Base-by-base conservation (phyloP, 2,329 filamentous ascomycete species). In the Neofusicoccum laricinum region DNA sequence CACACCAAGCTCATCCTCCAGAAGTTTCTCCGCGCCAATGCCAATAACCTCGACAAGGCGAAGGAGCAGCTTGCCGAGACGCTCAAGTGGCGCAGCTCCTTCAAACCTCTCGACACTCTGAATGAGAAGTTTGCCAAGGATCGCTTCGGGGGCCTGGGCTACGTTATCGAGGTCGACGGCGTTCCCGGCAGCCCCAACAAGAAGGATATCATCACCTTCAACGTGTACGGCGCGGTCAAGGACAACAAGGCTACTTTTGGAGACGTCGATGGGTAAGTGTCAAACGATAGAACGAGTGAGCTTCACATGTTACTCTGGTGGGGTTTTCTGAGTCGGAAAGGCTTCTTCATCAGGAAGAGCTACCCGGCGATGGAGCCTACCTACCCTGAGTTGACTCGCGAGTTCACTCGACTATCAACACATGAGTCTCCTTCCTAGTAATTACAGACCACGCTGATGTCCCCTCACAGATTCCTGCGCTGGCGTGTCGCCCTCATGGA, bases 401-500 rank as follows among this genome's bases (percentile, higher is more conserved):
- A 30, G 25, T 7, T 30, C 25, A 30, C 25, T 58, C 25, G 53
- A 32, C 8, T 25, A 21, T 32, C 61, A 55, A 15, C 40, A 45
- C 40, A 63, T n/a, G n/a, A n/a, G n/a, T 63, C n/a, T 21, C 25
- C 14, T n/a, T 10, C 15, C 40, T 4, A 0, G 7, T 7, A 12
- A 5, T 25, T n/a, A 1, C 14, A 53, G 30, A 19, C 59, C 11
- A 25, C 34, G 36, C 49, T 55, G n/a, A 32, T 43, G 10, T n/a
- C 7, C 58, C 19, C 30, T 15, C 14, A 51, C 67, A 96, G 92
- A 57, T 97, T 97, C 80, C 85, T 97, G 72, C 86, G 88, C 69
- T 97, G 93, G 93, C 90, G 94, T 65, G 88, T 93, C 48, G 92
- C 90, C 12, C 85, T 97, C 64, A 96, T 97, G 93, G 93, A 97